Evolutionary conservation across 2,329 filamentous ascomycete genomes (phyloP).

Genomic region (Cordyceps cateniannulata): DNA sequence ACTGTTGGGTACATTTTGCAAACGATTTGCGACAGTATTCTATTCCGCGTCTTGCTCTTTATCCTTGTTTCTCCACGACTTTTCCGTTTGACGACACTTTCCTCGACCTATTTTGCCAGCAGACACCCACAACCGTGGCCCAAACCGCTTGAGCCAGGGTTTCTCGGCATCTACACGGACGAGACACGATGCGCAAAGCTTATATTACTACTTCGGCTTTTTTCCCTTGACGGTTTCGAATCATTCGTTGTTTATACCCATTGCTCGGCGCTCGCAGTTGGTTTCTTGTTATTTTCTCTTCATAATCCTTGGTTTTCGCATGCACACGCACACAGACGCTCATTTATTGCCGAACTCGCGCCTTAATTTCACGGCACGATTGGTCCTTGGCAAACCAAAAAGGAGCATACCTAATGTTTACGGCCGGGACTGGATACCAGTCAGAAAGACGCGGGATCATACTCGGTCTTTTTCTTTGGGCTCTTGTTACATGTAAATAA

Average conservation of each 20-base stretch:
- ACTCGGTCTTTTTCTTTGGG: background rate
- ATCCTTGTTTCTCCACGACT: background rate
- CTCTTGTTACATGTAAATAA: constrained; percentile 5
- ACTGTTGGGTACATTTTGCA: constrained; percentile 3
- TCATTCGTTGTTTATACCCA: constrained; percentile 12
- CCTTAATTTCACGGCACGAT: background rate
- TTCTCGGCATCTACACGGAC: background rate
- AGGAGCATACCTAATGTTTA: constrained; percentile 8
- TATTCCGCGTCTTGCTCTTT: background rate
- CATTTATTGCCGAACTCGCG: background rate
- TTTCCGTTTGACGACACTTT: background rate
- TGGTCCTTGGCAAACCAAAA: background rate
- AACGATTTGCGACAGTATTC: background rate
- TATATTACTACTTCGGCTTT: background rate
- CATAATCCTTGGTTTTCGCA: background rate
- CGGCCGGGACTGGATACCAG: background rate
- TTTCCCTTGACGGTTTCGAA: background rate
- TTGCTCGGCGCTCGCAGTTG: constrained; percentile 9
- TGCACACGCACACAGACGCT: background rate
- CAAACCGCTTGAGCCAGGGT: background rate
- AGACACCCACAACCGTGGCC: background rate
- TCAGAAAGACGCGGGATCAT: background rate
- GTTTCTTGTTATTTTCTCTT: background rate
- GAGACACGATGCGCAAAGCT: constrained; percentile 9
- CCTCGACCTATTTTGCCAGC: background rate